These are phyloP conservation scores for Corchorus capsularis DNA, from an alignment of 345 rosid genomes.

Conservation along the genomic window DNA sequence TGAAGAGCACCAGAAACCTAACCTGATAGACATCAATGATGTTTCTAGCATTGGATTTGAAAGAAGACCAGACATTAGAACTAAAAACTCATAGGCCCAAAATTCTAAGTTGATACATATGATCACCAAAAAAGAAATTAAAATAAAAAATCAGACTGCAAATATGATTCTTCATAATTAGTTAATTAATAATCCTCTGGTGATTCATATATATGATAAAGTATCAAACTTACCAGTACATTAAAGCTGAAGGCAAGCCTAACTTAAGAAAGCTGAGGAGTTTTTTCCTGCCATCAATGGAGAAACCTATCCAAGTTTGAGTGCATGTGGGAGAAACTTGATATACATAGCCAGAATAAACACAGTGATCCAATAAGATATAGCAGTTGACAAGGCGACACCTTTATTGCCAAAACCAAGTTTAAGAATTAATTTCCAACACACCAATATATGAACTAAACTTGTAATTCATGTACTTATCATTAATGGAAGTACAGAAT, in stretches of 20 bases:
- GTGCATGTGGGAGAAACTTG: conserved; percentile 31
- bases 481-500: conserved; percentile 18
- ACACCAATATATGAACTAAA: conserved; percentile 33
- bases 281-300: conserved; percentile 26
- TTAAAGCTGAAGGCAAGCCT: conserved; percentile 41
- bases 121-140: too few species aligned
- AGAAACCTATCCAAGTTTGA: conserved; percentile 41
- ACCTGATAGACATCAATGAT: conserved; percentile 45
- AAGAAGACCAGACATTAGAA: conserved; percentile 37
- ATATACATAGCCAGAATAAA: conserved; percentile 33
- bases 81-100: conserved; percentile 41
- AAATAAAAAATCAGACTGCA: too few species aligned
- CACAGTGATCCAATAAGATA: conserved; percentile 40
- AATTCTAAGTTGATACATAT: conserved; percentile 32
- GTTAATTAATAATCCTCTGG: too few species aligned
- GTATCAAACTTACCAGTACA: conserved; percentile 31
- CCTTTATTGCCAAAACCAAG: conserved; percentile 39
- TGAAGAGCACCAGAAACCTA: background rate
- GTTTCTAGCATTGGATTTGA: conserved; percentile 11
- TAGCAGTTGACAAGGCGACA: conserved; percentile 35
- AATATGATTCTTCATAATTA: too few species aligned
- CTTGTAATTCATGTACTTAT: conserved; percentile 28
- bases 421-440: conserved; percentile 30
- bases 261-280: conserved; percentile 28
- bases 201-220: too few species aligned